Evolutionary conservation across 371 early-diverging fungal genomes (phyloP), one percentile per base, ranked within the genome.

Genomic region (Mucor mucedo): DNA sequence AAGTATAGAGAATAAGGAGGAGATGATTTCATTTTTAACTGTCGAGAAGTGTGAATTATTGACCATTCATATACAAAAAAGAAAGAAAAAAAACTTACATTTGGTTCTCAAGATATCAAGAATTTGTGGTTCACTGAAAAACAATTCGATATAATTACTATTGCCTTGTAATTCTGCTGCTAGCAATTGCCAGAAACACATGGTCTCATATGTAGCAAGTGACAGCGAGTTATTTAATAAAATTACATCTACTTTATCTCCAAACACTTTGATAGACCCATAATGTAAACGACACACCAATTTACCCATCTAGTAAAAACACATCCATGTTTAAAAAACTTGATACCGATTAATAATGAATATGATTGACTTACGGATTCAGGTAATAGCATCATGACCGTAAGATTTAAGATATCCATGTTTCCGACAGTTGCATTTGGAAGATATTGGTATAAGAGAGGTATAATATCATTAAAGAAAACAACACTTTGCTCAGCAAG

Each of bases 141-240:
- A 63, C 4, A 47, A 27, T 30, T 70, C 66, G 2, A 65, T 62
- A 14, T 30, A 40, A 11, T 66, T 53, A 13, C 16, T 49, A 21
- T 50, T 60, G 11, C 71, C 73, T 55, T 66, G 71, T 10, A 78
- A 28, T 49, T 78, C 78, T 38, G 75, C 71, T 14, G 69, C 54
- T 14, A 78, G 14, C 14, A 78, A 32, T 27, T 75, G 75, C 78
- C 78, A 78, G 9, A 64, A 41, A 29, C 54, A 62, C 27, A 58
- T 57, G 2, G 69, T 60, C 44, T 75, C 75, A 52, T 66, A 72
- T 0, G 69, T 45, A 14, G 68, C 60, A 27, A 70, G 39, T 16
- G 29, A 14, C 3, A 68, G 32, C 4, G 72, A 68, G 27, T 47
- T 58, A 54, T 62, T 57, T 28, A 73, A 29, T 32, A 63, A 55